Base-by-base conservation (phyloP, 1,139 yeast genomes). In the Trichomonascaceae sp. region DNA sequence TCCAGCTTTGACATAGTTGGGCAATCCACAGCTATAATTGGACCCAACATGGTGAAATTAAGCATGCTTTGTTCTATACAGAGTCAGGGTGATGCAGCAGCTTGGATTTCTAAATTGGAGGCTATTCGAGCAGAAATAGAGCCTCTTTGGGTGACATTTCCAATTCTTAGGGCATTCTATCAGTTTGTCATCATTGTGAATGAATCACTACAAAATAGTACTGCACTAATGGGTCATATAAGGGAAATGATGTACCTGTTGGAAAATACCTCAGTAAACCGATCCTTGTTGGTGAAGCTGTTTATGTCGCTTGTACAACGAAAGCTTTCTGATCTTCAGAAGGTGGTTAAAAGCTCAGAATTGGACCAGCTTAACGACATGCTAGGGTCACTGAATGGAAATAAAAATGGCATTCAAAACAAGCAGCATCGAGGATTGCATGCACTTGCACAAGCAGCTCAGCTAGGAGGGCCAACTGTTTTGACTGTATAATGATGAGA, bases 121-220 rank as follows among this genome's bases (percentile, higher is more conserved):
- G 22, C 19, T 15, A 19, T 53, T 27, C 47, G 50, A 9, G 15
- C 19, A n/a, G 45, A 50, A 9, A 52, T 62, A 39, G 65, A 62
- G 55, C 47, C 63, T 12, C 48, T 63, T 50, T 65, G 69, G 69
- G 68, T 64, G 51, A 63, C 69, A 3, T 58, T 58, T 10, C 68
- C 69, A 10, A 61, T 64, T 24, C 62, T 65, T 49, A 63, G 63
- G 53, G 66, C 67, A 2, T 57, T 65, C 22, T 65, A 64, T 51
- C 62, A 62, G 49, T 58, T 61, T 44, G 66, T 63, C 12, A 38
- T 53, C 13, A 53, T 62, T 43, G 60, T 58, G 30, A 43, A 47
- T 36, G 53, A 47, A n/a, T 39, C 30, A 10, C 32, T 45, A 7
- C 27, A 36, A 22, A 51, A 53, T n/a, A 36, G 45, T 15, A 38